Percentiles rank a stretch among this genome's conserved stretches.
Evolutionary conservation across 179 eudicot genomes (phyloP).

Genomic region (Vitellaria paradoxa): DNA sequence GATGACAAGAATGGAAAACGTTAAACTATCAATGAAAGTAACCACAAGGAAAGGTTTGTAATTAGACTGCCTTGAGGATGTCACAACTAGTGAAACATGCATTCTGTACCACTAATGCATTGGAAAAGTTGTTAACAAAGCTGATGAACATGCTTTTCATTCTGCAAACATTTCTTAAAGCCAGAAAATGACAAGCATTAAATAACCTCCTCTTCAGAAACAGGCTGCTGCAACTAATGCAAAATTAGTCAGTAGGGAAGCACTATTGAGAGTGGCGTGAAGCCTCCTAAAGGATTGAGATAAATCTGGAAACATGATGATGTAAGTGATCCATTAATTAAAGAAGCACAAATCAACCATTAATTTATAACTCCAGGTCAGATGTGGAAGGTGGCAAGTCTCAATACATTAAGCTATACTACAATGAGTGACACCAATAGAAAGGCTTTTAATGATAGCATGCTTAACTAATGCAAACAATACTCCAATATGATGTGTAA

Average conservation of each 20-base stretch:
- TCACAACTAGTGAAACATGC: neutral
- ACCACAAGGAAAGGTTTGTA: neutral
- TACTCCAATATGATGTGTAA: neutral
- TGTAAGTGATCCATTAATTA: neutral
- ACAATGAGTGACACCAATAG: neutral
- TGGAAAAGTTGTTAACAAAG: neutral
- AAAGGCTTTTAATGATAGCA: neutral
- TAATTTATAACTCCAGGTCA: neutral
- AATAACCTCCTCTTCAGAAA: neutral
- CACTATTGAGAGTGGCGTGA: neutral
- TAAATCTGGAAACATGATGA: neutral
- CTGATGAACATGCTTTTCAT: neutral
- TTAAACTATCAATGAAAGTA: neutral
- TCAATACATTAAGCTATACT: neutral
- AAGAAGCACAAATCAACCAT: neutral
- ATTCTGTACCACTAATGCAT: conserved; percentile 5
- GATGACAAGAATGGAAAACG: neutral
- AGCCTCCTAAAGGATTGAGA: neutral
- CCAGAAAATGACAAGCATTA: neutral
- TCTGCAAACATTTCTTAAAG: neutral
- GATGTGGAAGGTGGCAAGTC: neutral
- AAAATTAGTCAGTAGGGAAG: neutral
- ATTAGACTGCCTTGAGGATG: neutral
- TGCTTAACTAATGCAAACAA: neutral
- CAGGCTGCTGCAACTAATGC: conserved; percentile 3